A percentile compares a stretch with the other conserved stretches of the same genome.
These are phyloP conservation scores for Talaromyces sp. DNA, from an alignment of 2,329 filamentous ascomycete genomes.

Conservation along the genomic window DNA sequence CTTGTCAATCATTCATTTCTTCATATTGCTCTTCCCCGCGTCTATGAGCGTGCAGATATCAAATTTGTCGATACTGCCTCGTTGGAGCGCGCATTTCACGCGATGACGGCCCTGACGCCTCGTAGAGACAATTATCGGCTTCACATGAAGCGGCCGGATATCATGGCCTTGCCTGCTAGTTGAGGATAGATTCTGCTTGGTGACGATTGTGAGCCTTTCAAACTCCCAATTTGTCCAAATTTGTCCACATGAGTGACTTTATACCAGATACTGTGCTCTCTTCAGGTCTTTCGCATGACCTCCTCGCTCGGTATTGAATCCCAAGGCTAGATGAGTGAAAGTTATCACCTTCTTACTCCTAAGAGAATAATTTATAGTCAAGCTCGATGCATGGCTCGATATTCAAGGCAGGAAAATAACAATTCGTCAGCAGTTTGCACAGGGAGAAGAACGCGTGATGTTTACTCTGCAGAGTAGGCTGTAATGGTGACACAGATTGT, in stretches of 20 bases:
- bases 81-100: not conserved
- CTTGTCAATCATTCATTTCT: not conserved
- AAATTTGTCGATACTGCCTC: not conserved
- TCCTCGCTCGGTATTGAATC: not conserved
- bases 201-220: not conserved
- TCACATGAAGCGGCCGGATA: not conserved
- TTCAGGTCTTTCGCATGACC: not conserved
- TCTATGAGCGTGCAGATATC: slow-evolving; percentile 1
- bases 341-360: not conserved
- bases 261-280: not conserved
- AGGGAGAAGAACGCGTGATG: not conserved
- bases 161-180: not conserved
- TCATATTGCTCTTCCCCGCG: not conserved
- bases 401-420: not conserved
- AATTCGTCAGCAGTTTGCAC: not conserved
- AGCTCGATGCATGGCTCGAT: not conserved
- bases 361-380: not conserved
- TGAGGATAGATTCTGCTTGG: not conserved
- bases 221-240: not conserved
- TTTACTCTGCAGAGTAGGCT: not conserved
- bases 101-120: not conserved
- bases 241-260: not conserved
- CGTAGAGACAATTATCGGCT: not conserved
- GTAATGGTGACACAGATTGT: not conserved
- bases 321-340: not conserved